phyloP scores from a whole-genome alignment of 108 stramenopile genomes.

The Cyclotella kingstonii region DNA sequence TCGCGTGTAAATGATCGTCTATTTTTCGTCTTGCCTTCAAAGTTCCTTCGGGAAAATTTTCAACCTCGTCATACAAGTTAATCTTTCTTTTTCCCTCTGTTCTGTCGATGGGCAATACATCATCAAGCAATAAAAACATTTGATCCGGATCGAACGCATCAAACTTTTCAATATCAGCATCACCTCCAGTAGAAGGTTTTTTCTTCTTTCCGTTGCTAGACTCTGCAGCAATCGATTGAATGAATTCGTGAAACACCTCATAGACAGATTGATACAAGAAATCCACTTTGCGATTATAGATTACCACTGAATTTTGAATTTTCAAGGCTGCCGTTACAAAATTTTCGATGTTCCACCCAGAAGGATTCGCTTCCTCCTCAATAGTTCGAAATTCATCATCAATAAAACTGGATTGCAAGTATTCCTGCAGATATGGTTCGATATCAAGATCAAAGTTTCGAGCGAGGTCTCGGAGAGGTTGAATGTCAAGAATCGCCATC shows the following conservation, averaged over 20 bases:
- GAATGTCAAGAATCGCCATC: too few species aligned
- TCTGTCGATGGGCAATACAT: slow-evolving; percentile 80
- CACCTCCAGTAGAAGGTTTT: slow-evolving; percentile 16
- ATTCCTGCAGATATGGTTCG: slow-evolving; percentile 77
- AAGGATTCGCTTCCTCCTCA: neutral
- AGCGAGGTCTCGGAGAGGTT: slow-evolving; percentile 92
- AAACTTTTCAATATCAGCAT: slow-evolving; percentile 69
- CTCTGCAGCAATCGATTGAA: slow-evolving; percentile 9
- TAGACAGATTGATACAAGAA: slow-evolving; percentile 89
- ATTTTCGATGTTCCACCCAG: too few species aligned
- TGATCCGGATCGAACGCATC: slow-evolving; percentile 64
- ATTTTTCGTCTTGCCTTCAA: too few species aligned
- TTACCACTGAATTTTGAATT: slow-evolving; percentile 81
- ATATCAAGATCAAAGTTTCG: slow-evolving; percentile 96
- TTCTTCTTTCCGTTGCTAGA: slow-evolving; percentile 24
- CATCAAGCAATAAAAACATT: slow-evolving; percentile 91
- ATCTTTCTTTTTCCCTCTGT: slow-evolving; percentile 43
- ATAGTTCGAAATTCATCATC: neutral
- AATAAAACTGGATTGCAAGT: slow-evolving; percentile 28
- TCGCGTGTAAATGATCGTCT: too few species aligned
- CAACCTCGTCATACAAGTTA: slow-evolving; percentile 23
- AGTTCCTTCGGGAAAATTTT: neutral
- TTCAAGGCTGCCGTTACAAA: slow-evolving; percentile 96
- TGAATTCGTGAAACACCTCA: slow-evolving; percentile 71
- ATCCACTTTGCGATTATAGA: slow-evolving; percentile 95